Evolutionary conservation across 495 filamentous ascomycete species (phyloP).

Genomic region (Penicillium crystallinum): DNA sequence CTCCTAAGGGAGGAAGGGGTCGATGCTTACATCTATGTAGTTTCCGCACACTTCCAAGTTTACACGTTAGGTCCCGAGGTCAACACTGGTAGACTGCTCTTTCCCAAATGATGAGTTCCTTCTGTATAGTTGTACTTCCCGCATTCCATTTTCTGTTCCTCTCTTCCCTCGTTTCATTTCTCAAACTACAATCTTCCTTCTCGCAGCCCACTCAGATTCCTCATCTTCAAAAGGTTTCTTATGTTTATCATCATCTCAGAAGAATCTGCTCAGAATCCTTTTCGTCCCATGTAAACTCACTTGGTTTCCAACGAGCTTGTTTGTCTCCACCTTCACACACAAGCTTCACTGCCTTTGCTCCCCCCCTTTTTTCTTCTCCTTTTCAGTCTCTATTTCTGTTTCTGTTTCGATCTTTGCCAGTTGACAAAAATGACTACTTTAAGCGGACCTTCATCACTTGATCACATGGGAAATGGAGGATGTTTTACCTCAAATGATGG

Average conservation of each 20-base stretch:
- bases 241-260: constrained; percentile 5
- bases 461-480: constrained; percentile 20
- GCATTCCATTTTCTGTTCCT: not conserved
- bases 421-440: constrained; percentile 27
- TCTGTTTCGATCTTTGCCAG: not conserved
- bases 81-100: not conserved
- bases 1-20: too few relatives aligned
- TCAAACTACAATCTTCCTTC: constrained; percentile 13
- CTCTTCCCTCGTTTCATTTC: constrained; percentile 2
- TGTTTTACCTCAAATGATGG: constrained; percentile 12
- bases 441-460: constrained; percentile 19
- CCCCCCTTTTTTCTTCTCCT: not conserved
- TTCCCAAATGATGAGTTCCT: not conserved
- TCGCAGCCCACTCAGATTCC: not conserved
- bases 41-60: too few relatives aligned
- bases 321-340: constrained; percentile 4
- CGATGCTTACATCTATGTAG: too few relatives aligned
- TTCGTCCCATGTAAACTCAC: constrained; percentile 22
- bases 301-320: constrained; percentile 23
- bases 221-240: constrained; percentile 19
- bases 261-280: constrained; percentile 11
- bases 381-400: not conserved
- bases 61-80: too few relatives aligned
- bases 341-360: not conserved
- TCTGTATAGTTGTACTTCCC: not conserved